These are phyloP conservation scores for Cyphellophora europaea DNA, from an alignment of 2,329 filamentous ascomycete genomes.

Conservation along the genomic window DNA sequence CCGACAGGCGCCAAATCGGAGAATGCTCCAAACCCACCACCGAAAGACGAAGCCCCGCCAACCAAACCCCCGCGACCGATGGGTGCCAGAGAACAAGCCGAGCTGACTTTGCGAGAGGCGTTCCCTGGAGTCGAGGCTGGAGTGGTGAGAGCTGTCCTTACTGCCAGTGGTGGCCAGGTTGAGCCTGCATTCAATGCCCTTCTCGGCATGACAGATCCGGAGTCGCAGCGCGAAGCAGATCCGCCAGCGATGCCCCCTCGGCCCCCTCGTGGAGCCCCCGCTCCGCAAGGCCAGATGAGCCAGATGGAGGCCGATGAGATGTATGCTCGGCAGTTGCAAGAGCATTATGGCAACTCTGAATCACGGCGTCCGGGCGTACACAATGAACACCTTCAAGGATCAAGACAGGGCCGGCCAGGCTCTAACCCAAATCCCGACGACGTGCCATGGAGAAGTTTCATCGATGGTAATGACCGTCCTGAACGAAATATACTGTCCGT, in stretches of 20 bases:
- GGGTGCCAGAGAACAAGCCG: constrained; percentile 73
- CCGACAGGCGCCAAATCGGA: constrained; percentile 20
- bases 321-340: constrained; percentile 84
- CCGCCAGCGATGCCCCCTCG: constrained; percentile 77
- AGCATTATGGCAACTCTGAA: constrained; percentile 61
- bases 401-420: constrained; percentile 21
- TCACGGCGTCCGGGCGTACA: constrained; percentile 12
- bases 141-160: constrained; percentile 79
- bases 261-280: constrained; percentile 40
- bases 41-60: constrained; percentile 39
- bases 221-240: constrained; percentile 50
- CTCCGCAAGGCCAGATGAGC: constrained; percentile 49
- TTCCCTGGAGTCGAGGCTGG: constrained; percentile 74
- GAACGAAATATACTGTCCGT: constrained; percentile 1
- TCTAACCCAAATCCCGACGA: constrained; percentile 38
- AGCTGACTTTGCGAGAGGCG: constrained; percentile 82
- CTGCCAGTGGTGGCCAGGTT: constrained; percentile 75
- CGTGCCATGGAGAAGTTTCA: constrained; percentile 61
- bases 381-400: constrained; percentile 20
- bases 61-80: constrained; percentile 78
- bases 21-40: constrained; percentile 19
- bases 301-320: constrained; percentile 86
- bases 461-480: constrained; percentile 51
- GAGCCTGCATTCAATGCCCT: constrained; percentile 95
- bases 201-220: constrained; percentile 71